Evolutionary conservation across 2,329 filamentous ascomycete genomes (phyloP).

Genomic region (Aspergillus aculeatinus): DNA sequence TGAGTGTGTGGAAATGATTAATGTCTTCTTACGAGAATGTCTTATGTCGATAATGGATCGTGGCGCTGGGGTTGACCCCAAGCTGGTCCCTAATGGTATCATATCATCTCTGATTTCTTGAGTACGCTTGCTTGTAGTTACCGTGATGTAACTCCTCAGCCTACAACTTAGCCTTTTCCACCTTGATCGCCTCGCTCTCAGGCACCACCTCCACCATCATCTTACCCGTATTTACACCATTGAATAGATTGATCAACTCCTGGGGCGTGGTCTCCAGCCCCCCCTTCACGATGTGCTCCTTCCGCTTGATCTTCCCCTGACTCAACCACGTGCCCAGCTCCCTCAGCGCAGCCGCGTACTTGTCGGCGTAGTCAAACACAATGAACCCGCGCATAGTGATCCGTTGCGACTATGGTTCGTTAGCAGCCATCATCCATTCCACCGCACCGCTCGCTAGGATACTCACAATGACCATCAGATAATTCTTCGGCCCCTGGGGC

Average conservation of each 20-base stretch:
- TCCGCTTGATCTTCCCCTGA: conserved; percentile 69
- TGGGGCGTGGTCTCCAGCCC: conserved; percentile 64
- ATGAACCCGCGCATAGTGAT: conserved; percentile 69
- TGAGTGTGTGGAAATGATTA: not conserved
- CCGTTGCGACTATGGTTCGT: conserved; percentile 32
- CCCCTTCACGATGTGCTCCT: conserved; percentile 70
- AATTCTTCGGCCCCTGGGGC: conserved; percentile 56
- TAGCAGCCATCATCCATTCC: conserved; percentile 11
- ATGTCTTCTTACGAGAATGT: not conserved
- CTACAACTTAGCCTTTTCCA: conserved; percentile 46
- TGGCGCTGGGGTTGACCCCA: no score
- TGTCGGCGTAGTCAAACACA: conserved; percentile 63
- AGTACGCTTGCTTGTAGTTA: no score
- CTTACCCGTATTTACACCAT: conserved; percentile 69
- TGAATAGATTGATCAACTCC: conserved; percentile 63
- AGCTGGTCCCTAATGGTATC: no score
- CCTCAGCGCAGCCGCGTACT: conserved; percentile 58
- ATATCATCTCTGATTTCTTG: no score
- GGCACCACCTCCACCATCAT: conserved; percentile 50
- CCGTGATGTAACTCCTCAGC: not conserved
- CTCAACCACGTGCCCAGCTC: conserved; percentile 67
- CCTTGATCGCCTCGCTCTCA: conserved; percentile 30
- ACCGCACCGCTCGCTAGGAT: no score
- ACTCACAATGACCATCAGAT: conserved; percentile 42
- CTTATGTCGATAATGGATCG: no score